Evolutionary conservation across 2,329 filamentous ascomycete species (phyloP), one percentile per base, ranked within the genome.

Genomic region (Didymella pomorum): DNA sequence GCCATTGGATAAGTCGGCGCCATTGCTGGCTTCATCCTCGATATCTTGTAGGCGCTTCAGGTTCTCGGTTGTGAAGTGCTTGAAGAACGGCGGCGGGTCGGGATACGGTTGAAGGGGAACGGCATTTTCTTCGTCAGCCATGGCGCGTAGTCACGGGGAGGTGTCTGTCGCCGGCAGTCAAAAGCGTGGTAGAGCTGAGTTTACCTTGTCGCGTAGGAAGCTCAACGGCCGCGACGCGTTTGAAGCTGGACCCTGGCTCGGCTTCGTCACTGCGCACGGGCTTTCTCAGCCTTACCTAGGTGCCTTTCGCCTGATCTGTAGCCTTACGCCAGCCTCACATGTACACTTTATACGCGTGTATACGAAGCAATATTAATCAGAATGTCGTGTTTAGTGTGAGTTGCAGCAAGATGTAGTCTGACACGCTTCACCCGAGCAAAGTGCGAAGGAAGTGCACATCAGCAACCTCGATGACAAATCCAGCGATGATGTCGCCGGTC

Each of bases 11-110:
- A 73, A 66, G 14, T 73, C 54, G 12, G 58, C 55, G 46, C 59
- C 61, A 9, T 48, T 44, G 11, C 48, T 54, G 29, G 56, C 61
- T 18, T 79, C 73, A 23, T 76, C 77, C 64, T 82, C 83, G 52
- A 84, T 72, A 37, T 82, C 71, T 55, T 82, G 78, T 23, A 90
- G 78, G 46, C 86, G 86, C 14, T 85, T 79, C 51, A 91, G 71
- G 71, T 94, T 96, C 26, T 89, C 86, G 3, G 87, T 76, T 0
- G 92, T 97, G 78, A 98, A 98, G 75, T 91, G 84, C 66, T 89
- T 89, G 88, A 91, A 98, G 79, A 97, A 96, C 0, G 89, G 88
- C 25, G 95, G 95, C 25, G 95, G 95, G 51, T 90, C 87, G 23
- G 95, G 94, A 74, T 93, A 97, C 39, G 89, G 66, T 43, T 69